phyloP scores from a whole-genome alignment of 2,329 filamentous ascomycete genomes.

The Mollisiaceae sp. region DNA sequence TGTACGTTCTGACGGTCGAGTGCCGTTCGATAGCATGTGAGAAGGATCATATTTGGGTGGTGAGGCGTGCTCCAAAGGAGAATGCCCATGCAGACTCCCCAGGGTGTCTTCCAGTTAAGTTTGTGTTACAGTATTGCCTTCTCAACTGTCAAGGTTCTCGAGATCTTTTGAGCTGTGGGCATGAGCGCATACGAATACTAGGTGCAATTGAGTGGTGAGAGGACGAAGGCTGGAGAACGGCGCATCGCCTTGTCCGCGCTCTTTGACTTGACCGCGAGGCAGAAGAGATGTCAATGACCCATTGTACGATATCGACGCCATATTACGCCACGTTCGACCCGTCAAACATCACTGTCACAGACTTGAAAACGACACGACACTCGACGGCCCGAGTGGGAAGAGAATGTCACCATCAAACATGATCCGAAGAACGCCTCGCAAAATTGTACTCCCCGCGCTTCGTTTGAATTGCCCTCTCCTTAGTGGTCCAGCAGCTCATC shows the following conservation, averaged over 20 bases:
- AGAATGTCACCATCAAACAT: not conserved
- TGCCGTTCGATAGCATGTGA: not conserved
- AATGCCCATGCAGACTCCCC: too few species aligned
- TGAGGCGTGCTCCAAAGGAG: too few species aligned
- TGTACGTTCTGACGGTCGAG: not conserved
- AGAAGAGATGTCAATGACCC: not conserved
- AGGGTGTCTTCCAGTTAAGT: too few species aligned
- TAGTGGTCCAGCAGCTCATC: not conserved
- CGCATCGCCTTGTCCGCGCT: not conserved
- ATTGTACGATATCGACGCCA: not conserved
- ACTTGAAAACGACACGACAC: not conserved
- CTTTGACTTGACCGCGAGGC: not conserved
- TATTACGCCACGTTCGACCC: not conserved
- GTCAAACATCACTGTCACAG: not conserved
- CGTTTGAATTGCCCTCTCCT: not conserved
- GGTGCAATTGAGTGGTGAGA: not conserved
- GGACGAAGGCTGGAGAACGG: not conserved
- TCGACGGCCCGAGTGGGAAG: not conserved
- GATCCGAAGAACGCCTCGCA: not conserved
- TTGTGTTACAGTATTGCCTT: too few species aligned
- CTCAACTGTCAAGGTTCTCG: too few species aligned
- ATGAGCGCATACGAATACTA: too few species aligned
- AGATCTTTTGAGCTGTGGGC: too few species aligned
- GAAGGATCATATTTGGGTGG: too few species aligned
- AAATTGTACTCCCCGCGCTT: slow-evolving; percentile 2